A percentile compares a stretch with the other conserved stretches of the same genome.
phyloP scores from a whole-genome alignment of 176 grass and related monocot species.

The Triticum turgidum region DNA sequence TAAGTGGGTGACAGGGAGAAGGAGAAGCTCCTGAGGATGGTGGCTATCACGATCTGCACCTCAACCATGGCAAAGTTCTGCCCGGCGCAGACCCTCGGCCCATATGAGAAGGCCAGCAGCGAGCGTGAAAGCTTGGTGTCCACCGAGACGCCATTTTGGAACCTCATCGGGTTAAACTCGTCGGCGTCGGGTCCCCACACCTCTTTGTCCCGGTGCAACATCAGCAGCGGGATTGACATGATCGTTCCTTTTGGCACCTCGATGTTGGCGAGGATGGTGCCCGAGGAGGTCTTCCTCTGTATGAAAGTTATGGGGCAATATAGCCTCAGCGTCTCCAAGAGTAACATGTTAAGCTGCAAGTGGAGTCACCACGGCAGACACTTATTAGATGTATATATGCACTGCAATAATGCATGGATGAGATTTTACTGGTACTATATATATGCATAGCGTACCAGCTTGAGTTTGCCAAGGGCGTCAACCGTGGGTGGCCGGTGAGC shows the following conservation, averaged over 20 bases:
- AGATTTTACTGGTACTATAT: too few species aligned
- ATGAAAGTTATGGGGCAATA: slow-evolving; percentile 28
- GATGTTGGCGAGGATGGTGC: neutral
- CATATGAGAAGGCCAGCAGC: slow-evolving; percentile 41
- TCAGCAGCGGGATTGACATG: slow-evolving; percentile 30
- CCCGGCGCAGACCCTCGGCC: slow-evolving; percentile 46
- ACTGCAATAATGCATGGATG: too few species aligned
- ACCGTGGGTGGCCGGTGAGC: neutral
- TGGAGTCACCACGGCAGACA: too few species aligned
- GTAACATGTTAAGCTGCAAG: slow-evolving; percentile 41
- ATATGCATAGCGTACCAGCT: slow-evolving; percentile 21
- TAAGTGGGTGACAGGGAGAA: slow-evolving; percentile 51
- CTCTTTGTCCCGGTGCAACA: slow-evolving; percentile 42
- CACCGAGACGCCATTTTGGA: slow-evolving; percentile 21
- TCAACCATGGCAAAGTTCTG: slow-evolving; percentile 47
- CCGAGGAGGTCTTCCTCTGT: neutral
- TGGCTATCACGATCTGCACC: neutral
- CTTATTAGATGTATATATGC: too few species aligned
- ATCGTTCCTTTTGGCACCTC: neutral
- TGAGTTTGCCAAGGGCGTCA: slow-evolving; percentile 24
- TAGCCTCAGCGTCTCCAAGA: slow-evolving; percentile 39
- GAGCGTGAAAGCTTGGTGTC: slow-evolving; percentile 34
- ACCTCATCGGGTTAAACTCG: slow-evolving; percentile 58
- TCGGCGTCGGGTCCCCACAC: slow-evolving; percentile 57
- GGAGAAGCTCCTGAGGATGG: slow-evolving; percentile 51